These are phyloP conservation scores for Aspergillus jensenii DNA, from an alignment of 2,329 filamentous ascomycete genomes.

Conservation along the genomic window DNA sequence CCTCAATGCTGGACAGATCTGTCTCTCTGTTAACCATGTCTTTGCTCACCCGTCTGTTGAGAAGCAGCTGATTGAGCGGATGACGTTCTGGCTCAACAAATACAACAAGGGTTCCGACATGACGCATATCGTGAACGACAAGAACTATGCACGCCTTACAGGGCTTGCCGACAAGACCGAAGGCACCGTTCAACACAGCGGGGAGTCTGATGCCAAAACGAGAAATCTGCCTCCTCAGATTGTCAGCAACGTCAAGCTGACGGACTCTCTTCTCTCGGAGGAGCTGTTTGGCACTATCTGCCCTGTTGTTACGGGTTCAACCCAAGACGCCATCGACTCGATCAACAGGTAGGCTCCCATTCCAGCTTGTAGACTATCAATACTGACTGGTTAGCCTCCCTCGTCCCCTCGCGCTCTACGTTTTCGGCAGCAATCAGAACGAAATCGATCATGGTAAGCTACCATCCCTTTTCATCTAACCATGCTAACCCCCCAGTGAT, in stretches of 20 bases:
- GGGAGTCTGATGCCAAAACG: conserved; percentile 28
- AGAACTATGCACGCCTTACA: conserved; percentile 44
- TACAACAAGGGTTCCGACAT: conserved; percentile 22
- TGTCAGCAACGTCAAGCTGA: conserved; percentile 35
- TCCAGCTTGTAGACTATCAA: background rate
- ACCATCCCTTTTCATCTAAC: background rate
- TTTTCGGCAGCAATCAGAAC: conserved; percentile 37
- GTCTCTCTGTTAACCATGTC: conserved; percentile 42
- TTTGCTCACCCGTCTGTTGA: conserved; percentile 44
- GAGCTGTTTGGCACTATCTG: conserved; percentile 50
- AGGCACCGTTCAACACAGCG: conserved; percentile 41
- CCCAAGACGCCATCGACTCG: conserved; percentile 3
- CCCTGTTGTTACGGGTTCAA: conserved; percentile 37
- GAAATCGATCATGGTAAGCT: conserved; percentile 31
- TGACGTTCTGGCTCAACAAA: conserved; percentile 34
- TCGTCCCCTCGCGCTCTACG: conserved; percentile 44
- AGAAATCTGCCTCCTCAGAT: conserved; percentile 41
- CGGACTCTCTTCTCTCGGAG: conserved; percentile 44
- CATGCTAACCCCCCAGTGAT: background rate
- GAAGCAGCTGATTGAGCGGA: conserved; percentile 36
- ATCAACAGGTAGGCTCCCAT: background rate
- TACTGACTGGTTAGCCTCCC: conserved; percentile 29
- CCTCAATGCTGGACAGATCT: conserved; percentile 43
- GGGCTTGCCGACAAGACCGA: conserved; percentile 36
- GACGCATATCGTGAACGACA: conserved; percentile 43